phyloP scores from a whole-genome alignment of 2,329 filamentous ascomycete species.

The Sarocladiaceae sp. region DNA sequence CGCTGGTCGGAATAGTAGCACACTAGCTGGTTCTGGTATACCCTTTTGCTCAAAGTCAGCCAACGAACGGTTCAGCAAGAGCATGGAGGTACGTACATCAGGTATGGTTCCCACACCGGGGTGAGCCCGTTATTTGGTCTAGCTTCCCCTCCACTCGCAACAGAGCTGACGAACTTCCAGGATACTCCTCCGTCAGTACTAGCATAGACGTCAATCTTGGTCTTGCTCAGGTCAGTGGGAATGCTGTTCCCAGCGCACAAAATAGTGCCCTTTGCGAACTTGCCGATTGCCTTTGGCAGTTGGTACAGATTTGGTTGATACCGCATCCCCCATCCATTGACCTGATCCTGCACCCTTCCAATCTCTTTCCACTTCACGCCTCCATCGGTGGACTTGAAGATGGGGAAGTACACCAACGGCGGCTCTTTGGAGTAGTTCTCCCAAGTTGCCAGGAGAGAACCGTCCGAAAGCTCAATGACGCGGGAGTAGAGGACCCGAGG shows the following conservation, averaged over 20 bases:
- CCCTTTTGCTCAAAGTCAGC: constrained; percentile 26
- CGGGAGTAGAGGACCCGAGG: neutral
- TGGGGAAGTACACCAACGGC: constrained; percentile 37
- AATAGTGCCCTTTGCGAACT: constrained; percentile 56
- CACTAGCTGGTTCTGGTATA: constrained; percentile 54
- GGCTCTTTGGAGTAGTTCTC: constrained; percentile 21
- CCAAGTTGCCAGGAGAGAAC: constrained; percentile 45
- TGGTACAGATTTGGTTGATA: constrained; percentile 66
- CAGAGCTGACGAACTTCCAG: constrained; percentile 62
- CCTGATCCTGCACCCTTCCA: constrained; percentile 54
- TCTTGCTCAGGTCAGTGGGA: constrained; percentile 48
- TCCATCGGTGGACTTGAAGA: constrained; percentile 44
- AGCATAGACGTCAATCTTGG: constrained; percentile 67
- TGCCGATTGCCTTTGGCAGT: constrained; percentile 44
- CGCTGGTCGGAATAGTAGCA: constrained; percentile 69
- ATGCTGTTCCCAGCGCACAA: constrained; percentile 55
- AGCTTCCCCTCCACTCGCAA: constrained; percentile 57
- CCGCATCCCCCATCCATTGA: constrained; percentile 59
- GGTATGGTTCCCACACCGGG: constrained; percentile 68
- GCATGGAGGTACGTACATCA: constrained; percentile 32
- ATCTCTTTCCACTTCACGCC: constrained; percentile 58
- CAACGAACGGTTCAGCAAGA: neutral
- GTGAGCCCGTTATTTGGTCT: constrained; percentile 39
- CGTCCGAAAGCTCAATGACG: constrained; percentile 29
- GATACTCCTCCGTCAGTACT: constrained; percentile 53